Evolutionary conservation across 1,284 basidiomycete genomes (phyloP).

Genomic region (Trametes pubescens): DNA sequence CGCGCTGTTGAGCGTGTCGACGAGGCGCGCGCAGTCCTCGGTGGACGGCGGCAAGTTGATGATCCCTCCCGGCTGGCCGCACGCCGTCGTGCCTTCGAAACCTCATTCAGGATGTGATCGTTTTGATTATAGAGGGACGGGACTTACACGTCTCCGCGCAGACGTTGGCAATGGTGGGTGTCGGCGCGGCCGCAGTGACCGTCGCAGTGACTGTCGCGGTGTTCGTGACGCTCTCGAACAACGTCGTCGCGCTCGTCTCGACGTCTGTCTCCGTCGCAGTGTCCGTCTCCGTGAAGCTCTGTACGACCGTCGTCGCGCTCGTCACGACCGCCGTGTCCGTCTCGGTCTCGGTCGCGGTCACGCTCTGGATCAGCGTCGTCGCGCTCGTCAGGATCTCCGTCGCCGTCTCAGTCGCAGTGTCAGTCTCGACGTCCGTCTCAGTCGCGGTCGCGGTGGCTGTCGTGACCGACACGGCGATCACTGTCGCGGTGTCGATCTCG

Average conservation of each 20-base stretch:
- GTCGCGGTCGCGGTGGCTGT: not conserved
- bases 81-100: not conserved
- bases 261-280: not conserved
- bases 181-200: not conserved
- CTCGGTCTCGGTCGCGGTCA: conserved; percentile 1
- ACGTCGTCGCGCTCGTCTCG: not conserved
- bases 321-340: not conserved
- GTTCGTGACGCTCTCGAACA: conserved; percentile 3
- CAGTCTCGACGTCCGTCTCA: not conserved
- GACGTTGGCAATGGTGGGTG: not conserved
- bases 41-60: not conserved
- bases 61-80: not conserved
- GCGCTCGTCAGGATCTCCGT: not conserved
- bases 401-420: not conserved
- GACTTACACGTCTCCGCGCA: not conserved
- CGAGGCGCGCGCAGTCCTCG: conserved; percentile 2
- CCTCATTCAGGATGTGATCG: not conserved
- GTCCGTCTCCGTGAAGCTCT: conserved; percentile 1
- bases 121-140: not conserved
- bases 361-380: not conserved
- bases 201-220: not conserved
- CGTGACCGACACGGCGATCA: not conserved
- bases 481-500: not conserved
- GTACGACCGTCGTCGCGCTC: not conserved
- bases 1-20: not conserved